These are phyloP conservation scores for Dacryopinax spathularia DNA, from an alignment of 768 basidiomycete genomes.

Conservation along the genomic window DNA sequence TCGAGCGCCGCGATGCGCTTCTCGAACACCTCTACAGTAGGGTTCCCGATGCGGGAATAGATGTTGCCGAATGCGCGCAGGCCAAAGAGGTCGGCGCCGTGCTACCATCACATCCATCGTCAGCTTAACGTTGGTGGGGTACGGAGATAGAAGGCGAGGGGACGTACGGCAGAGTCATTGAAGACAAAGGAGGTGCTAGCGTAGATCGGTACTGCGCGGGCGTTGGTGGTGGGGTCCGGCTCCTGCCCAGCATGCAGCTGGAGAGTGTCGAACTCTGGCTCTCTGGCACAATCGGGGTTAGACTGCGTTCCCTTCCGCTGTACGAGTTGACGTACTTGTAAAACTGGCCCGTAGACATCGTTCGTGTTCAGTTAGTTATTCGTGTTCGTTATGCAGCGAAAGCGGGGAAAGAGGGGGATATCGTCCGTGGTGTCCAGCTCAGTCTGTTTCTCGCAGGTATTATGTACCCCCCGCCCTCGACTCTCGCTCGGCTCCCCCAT, in stretches of 20 bases:
- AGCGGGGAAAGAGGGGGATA: too few relatives aligned
- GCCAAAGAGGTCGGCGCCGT: constrained; percentile 59
- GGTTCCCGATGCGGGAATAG: constrained; percentile 56
- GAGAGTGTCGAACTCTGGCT: constrained; percentile 63
- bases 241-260: constrained; percentile 65
- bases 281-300: constrained; percentile 15
- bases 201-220: constrained; percentile 68
- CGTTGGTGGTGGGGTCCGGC: constrained; percentile 32
- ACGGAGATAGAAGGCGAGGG: not conserved
- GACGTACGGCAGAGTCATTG: constrained; percentile 48
- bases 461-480: too few relatives aligned
- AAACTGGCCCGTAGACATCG: constrained; percentile 10
- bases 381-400: too few relatives aligned
- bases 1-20: constrained; percentile 68
- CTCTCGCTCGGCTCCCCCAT: too few relatives aligned
- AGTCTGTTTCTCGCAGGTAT: too few relatives aligned
- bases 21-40: constrained; percentile 63
- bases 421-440: too few relatives aligned
- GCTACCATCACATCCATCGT: constrained; percentile 25
- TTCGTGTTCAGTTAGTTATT: too few relatives aligned
- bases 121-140: not conserved
- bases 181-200: constrained; percentile 59
- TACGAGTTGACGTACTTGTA: constrained; percentile 9
- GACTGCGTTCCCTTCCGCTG: not conserved
- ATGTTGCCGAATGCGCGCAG: constrained; percentile 48